Evolutionary conservation across 495 filamentous ascomycete species (phyloP).

Genomic region (Talaromyces wortmannii): DNA sequence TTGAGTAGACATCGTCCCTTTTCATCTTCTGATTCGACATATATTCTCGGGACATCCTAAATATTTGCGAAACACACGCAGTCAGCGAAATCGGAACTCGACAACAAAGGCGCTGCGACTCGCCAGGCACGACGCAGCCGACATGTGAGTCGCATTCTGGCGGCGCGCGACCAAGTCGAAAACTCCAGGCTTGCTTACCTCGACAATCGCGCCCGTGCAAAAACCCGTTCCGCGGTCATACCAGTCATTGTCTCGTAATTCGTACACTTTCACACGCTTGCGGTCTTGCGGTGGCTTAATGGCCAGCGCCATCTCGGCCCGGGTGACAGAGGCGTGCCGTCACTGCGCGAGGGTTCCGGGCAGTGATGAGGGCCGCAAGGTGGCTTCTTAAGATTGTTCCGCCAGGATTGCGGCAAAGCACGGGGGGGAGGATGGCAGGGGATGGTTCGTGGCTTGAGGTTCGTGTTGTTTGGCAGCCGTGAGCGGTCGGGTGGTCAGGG

Average conservation of each 20-base stretch:
- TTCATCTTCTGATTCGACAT: slow-evolving; percentile 90
- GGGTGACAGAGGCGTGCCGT: slow-evolving; percentile 29
- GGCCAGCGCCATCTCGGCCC: slow-evolving; percentile 71
- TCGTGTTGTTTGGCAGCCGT: not conserved
- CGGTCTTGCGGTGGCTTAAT: slow-evolving; percentile 76
- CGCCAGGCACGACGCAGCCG: not conserved
- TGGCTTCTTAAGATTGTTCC: not conserved
- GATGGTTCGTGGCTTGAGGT: not conserved
- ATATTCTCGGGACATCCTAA: slow-evolving; percentile 78
- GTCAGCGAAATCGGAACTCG: no score
- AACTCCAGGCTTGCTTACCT: slow-evolving; percentile 50
- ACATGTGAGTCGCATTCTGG: slow-evolving; percentile 6
- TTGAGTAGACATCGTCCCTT: slow-evolving; percentile 77
- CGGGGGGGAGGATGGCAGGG: slow-evolving; percentile 1
- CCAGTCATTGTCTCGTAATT: slow-evolving; percentile 98
- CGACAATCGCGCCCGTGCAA: slow-evolving; percentile 70
- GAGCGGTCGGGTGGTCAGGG: not conserved
- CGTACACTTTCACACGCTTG: slow-evolving; percentile 98
- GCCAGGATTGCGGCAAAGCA: not conserved
- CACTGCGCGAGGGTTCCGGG: slow-evolving; percentile 30
- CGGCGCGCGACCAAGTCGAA: not conserved
- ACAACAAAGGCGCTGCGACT: no score
- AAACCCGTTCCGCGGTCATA: slow-evolving; percentile 96
- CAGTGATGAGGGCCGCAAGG: not conserved
- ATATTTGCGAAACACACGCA: not conserved